Base-by-base conservation (phyloP, 805 yeast species). In the Hanseniaspora guilliermondii region DNA sequence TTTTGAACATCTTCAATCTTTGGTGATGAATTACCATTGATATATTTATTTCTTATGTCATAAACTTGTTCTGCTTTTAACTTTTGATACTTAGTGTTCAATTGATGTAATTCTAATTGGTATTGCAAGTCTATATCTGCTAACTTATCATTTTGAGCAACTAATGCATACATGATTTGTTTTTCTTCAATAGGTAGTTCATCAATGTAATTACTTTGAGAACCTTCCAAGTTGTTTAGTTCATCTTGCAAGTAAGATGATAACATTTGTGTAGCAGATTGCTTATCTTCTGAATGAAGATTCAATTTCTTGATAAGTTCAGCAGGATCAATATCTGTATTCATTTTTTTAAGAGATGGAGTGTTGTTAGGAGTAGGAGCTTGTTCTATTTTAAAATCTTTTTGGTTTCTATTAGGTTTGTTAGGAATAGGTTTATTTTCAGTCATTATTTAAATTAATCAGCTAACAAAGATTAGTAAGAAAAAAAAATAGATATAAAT, bases 291-390 rank as follows among this genome's bases (percentile, higher is more conserved):
- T 2, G 49, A 32, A 17, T 50, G 45, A 25, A 50, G 33, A 30
- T 50, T 42, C 19, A 50, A 36, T 11, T 41, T 50, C 35, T 50
- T 50, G 21, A 50, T 21, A 17, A 50, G 27, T 41, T 45, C 49
- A 30, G 49, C 41, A 32, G 49, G 50, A 39, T 60, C 83, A 59
- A 79, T 85, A 66, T 88, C 96, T 59, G 75, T 76, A 64, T 86
- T 86, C 44, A 96, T 87, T 52, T 74, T 69, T 27, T 87, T 80
- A 49, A 81, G 72, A 54, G 97, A 86, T 16, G 98, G 98, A 1
- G 98, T 93, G 75, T 93, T 93, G 67, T 93, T 98, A 5, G 98
- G 98, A 0, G 98, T 93, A 45, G 98, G 98, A 6, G 98, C 97
- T 63, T 82, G 80, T 59, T 91, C 84, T 60, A 86, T 79, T 66